Evolutionary conservation across 768 basidiomycete genomes (phyloP).

Genomic region (Amanita rimosa): DNA sequence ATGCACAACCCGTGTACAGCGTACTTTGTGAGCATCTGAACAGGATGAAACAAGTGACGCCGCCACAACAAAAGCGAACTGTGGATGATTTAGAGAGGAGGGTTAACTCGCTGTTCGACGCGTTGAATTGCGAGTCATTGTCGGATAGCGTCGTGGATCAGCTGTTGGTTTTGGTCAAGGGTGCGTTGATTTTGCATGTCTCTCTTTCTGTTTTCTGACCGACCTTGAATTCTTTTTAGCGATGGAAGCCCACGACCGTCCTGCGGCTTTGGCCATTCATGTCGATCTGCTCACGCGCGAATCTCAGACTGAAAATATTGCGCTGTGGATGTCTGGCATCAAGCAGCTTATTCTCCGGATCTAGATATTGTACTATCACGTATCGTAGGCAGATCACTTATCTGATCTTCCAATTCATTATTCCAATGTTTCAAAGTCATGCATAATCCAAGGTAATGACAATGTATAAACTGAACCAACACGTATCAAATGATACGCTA

Average conservation of each 20-base stretch:
- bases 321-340: constrained; percentile 78
- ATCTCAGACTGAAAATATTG: constrained; percentile 75
- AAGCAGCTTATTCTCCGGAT: constrained; percentile 78
- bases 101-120: constrained; percentile 79
- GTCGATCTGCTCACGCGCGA: constrained; percentile 76
- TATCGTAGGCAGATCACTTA: too few relatives aligned
- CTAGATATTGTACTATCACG: constrained; percentile 16
- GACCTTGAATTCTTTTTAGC: constrained; percentile 39
- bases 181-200: constrained; percentile 25
- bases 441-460: too few relatives aligned
- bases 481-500: too few relatives aligned
- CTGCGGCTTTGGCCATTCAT: constrained; percentile 71
- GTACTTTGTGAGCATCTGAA: constrained; percentile 53
- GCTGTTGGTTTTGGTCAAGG: constrained; percentile 58
- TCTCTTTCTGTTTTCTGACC: constrained; percentile 2
- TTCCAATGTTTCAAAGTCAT: too few relatives aligned
- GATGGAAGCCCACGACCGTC: constrained; percentile 70
- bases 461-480: too few relatives aligned
- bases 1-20: constrained; percentile 51
- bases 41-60: constrained; percentile 60
- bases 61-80: constrained; percentile 78
- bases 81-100: constrained; percentile 82
- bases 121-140: constrained; percentile 81
- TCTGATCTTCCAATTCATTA: too few relatives aligned
- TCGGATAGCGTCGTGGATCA: constrained; percentile 62